Percentiles rank a stretch among this genome's conserved stretches.
Evolutionary conservation across 345 rosid genomes (phyloP).

Genomic region (Mangifera indica): DNA sequence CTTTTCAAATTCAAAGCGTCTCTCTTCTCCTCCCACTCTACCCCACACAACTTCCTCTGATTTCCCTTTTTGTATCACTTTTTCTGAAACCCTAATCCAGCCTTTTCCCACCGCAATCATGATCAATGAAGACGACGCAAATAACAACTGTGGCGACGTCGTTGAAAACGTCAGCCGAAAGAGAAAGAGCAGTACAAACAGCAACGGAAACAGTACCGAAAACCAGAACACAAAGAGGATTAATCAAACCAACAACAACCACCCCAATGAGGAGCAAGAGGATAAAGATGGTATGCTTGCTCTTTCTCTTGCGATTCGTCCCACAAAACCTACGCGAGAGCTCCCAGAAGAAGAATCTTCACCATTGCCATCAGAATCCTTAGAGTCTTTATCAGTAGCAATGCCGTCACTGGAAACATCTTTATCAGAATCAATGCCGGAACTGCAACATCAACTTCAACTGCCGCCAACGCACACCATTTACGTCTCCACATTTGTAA

Average conservation of each 20-base stretch:
- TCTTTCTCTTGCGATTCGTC: constrained; percentile 17
- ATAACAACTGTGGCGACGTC: not conserved
- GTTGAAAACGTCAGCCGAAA: not conserved
- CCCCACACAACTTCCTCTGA: not conserved
- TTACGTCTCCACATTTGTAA: too few relatives aligned
- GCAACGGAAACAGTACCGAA: not conserved
- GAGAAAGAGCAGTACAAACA: constrained; percentile 6
- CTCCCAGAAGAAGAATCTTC: not conserved
- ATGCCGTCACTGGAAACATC: too few relatives aligned
- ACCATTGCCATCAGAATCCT: not conserved
- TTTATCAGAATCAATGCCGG: too few relatives aligned
- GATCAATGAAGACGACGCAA: constrained; percentile 1
- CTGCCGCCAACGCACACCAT: constrained; percentile 16
- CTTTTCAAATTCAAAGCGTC: constrained; percentile 16
- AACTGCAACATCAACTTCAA: constrained; percentile 5
- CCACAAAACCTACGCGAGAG: not conserved
- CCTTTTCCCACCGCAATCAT: not conserved
- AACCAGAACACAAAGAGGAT: not conserved
- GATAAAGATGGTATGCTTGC: constrained; percentile 21
- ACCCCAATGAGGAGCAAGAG: not conserved
- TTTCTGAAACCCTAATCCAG: not conserved
- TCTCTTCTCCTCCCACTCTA: not conserved
- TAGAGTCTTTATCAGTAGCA: too few relatives aligned
- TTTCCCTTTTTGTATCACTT: not conserved
- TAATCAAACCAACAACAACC: not conserved